These are phyloP conservation scores for Saccharomyces hybrid DNA, from an alignment of 1,139 yeast genomes.

Conservation along the genomic window DNA sequence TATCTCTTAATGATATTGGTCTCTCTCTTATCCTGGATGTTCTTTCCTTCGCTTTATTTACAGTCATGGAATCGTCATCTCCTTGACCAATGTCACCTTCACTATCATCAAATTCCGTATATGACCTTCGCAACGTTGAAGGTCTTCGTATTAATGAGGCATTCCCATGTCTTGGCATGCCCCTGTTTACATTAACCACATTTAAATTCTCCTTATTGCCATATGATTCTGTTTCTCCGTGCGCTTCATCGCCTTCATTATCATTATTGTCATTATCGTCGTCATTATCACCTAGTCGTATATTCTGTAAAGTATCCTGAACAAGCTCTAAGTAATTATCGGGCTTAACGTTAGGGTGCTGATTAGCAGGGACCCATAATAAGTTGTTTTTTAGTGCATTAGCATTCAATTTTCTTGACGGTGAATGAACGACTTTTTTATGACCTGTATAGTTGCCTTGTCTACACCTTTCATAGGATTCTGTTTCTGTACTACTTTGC, in stretches of 20 bases:
- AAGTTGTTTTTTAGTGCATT: constrained; percentile 30
- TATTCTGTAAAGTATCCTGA: constrained; percentile 66
- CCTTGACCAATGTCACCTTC: constrained; percentile 2
- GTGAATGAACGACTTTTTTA: constrained; percentile 1
- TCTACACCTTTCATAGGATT: neutral
- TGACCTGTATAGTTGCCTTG: neutral
- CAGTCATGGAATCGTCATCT: neutral
- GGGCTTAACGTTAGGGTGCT: constrained; percentile 88
- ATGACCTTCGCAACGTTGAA: constrained; percentile 23
- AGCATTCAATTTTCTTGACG: constrained; percentile 1
- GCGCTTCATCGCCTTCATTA: neutral
- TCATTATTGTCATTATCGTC: constrained; percentile 5
- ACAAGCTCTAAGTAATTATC: constrained; percentile 78
- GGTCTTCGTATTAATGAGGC: constrained; percentile 21
- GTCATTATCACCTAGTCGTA: constrained; percentile 33
- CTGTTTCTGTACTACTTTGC: neutral
- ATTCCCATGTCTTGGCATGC: neutral
- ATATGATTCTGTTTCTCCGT: constrained; percentile 2
- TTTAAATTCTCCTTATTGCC: constrained; percentile 5
- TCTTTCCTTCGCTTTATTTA: neutral
- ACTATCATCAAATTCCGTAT: constrained; percentile 19
- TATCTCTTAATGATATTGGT: constrained; percentile 44
- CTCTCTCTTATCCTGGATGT: neutral
- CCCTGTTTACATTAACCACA: constrained; percentile 7
- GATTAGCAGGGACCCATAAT: constrained; percentile 87